phyloP scores from a whole-genome alignment of 139 green algal genomes.

The Chlamydomonas incerta region DNA sequence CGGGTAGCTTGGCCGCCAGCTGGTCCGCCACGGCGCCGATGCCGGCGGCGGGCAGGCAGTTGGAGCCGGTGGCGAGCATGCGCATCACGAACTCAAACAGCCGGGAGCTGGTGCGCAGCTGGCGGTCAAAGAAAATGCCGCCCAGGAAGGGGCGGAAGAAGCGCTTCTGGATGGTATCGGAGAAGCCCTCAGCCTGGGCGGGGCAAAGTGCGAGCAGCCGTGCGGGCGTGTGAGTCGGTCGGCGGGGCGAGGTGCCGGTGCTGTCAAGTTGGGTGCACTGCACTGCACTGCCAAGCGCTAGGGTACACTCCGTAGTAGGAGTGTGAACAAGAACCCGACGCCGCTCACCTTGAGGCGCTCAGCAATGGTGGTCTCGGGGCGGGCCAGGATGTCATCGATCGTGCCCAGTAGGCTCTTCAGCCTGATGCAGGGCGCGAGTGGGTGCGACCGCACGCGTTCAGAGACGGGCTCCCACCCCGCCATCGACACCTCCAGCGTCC shows the following conservation, averaged over 20 bases:
- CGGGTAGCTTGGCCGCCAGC: slow-evolving; percentile 67
- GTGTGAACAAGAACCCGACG: not conserved
- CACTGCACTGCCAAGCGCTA: too few species aligned
- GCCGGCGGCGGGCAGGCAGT: slow-evolving; percentile 92
- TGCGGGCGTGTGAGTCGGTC: not conserved
- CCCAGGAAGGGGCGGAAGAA: slow-evolving; percentile 99
- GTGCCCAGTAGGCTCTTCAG: slow-evolving; percentile 71
- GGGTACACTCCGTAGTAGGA: too few species aligned
- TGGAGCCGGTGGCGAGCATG: slow-evolving; percentile 90
- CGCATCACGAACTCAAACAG: slow-evolving; percentile 97
- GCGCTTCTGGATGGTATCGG: slow-evolving; percentile 77
- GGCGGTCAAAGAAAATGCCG: slow-evolving; percentile 98
- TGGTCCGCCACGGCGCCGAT: slow-evolving; percentile 93
- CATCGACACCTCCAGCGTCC: too few species aligned
- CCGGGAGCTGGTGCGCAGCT: slow-evolving; percentile 81
- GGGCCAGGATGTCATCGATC: slow-evolving; percentile 70
- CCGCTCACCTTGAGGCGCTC: slow-evolving; percentile 67
- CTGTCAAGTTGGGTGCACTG: too few species aligned
- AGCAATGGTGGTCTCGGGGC: slow-evolving; percentile 81
- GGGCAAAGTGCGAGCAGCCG: not conserved
- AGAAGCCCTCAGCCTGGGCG: slow-evolving; percentile 87
- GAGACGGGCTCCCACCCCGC: too few species aligned
- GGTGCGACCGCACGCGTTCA: too few species aligned
- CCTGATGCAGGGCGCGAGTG: not conserved
- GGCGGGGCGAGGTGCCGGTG: too few species aligned